A percentile compares a stretch with the other conserved stretches of the same genome.
phyloP scores from a whole-genome alignment of 2,329 filamentous ascomycete species.

The Alternaria triticina region DNA sequence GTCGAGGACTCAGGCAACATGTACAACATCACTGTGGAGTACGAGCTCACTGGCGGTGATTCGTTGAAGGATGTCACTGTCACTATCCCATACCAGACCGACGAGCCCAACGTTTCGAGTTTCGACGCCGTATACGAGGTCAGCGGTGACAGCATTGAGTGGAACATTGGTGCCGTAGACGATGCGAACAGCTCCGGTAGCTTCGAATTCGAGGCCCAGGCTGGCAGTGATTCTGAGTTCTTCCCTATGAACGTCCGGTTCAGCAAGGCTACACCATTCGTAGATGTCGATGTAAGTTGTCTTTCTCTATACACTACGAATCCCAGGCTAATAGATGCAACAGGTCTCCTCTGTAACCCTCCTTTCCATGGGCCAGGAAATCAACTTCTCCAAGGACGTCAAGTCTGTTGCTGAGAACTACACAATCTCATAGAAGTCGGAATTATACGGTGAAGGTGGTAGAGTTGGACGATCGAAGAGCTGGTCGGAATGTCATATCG shows the following conservation, averaged over 20 bases:
- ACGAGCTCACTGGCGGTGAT: conserved; percentile 85
- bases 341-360: conserved; percentile 73
- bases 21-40: conserved; percentile 92
- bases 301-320: too few species aligned
- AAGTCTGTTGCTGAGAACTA: conserved; percentile 79
- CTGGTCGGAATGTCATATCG: too few species aligned
- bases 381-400: conserved; percentile 82
- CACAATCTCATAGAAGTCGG: conserved; percentile 67
- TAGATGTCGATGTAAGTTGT: conserved; percentile 87
- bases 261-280: conserved; percentile 81
- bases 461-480: not conserved
- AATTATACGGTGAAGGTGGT: not conserved
- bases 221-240: conserved; percentile 88
- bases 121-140: conserved; percentile 96
- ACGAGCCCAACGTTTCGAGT: conserved; percentile 87
- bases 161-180: conserved; percentile 87
- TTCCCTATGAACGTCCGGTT: conserved; percentile 97
- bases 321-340: conserved; percentile 31
- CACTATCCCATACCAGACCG: conserved; percentile 82
- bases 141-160: conserved; percentile 89
- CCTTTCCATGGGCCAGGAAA: conserved; percentile 76
- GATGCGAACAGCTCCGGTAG: conserved; percentile 82
- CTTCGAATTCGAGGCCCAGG: conserved; percentile 94
- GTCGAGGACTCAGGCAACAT: conserved; percentile 85
- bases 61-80: conserved; percentile 83